A percentile compares a stretch with the other conserved stretches of the same genome.
phyloP scores from a whole-genome alignment of 768 basidiomycete genomes.

The Pulveroboletus ravenelii region DNA sequence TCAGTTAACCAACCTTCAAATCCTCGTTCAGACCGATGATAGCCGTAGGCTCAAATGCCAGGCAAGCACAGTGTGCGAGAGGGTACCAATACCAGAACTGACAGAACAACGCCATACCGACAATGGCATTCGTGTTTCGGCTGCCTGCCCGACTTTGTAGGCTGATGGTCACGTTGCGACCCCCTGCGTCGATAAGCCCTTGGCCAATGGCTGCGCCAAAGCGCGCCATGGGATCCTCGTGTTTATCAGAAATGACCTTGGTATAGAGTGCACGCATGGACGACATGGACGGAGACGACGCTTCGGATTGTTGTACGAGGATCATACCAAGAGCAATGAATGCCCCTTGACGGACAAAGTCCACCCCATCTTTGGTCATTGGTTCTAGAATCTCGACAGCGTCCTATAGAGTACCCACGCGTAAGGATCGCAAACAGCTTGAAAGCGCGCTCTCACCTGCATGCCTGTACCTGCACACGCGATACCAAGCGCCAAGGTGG shows the following conservation, averaged over 20 bases:
- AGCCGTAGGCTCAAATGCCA: slow-evolving; percentile 93
- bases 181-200: slow-evolving; percentile 96
- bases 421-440: neutral
- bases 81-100: slow-evolving; percentile 99
- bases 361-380: slow-evolving; percentile 96
- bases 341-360: slow-evolving; percentile 98
- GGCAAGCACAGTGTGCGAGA: slow-evolving; percentile 84
- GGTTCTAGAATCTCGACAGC: slow-evolving; percentile 96
- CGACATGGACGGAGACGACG: slow-evolving; percentile 76
- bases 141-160: slow-evolving; percentile 91
- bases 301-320: slow-evolving; percentile 93
- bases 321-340: slow-evolving; percentile 96
- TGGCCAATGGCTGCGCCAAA: slow-evolving; percentile 96
- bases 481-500: slow-evolving; percentile 93
- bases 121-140: slow-evolving; percentile 88
- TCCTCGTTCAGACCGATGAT: slow-evolving; percentile 88
- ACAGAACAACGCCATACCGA: slow-evolving; percentile 97
- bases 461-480: slow-evolving; percentile 97
- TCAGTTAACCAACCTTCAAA: slow-evolving; percentile 55
- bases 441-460: slow-evolving; percentile 49
- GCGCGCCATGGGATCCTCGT: slow-evolving; percentile 98
- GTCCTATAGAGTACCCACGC: slow-evolving; percentile 48
- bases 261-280: slow-evolving; percentile 79
- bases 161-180: slow-evolving; percentile 92
- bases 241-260: slow-evolving; percentile 92